phyloP scores from a whole-genome alignment of 345 rosid species.

The Viola odorata region DNA sequence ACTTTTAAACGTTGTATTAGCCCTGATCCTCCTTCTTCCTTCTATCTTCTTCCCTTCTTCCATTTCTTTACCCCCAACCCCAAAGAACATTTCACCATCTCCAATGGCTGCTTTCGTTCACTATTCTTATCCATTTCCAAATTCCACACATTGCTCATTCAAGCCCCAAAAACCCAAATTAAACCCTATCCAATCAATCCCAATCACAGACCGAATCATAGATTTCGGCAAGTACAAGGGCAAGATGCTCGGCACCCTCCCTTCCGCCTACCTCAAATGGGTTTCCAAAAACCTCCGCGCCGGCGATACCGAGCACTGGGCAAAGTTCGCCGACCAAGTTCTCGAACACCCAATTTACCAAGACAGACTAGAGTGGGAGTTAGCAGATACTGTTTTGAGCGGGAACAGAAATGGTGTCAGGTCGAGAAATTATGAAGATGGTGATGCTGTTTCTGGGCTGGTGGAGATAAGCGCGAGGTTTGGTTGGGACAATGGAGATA shows the following conservation, averaged over 20 bases:
- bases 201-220: slow-evolving; percentile 54
- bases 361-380: slow-evolving; percentile 81
- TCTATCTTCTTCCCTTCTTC: too few species aligned
- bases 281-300: slow-evolving; percentile 64
- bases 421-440: neutral
- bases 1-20: too few species aligned
- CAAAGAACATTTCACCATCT: too few species aligned
- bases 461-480: slow-evolving; percentile 69
- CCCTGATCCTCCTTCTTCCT: too few species aligned
- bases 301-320: slow-evolving; percentile 60
- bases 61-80: too few species aligned
- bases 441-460: slow-evolving; percentile 42
- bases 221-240: slow-evolving; percentile 82
- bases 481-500: slow-evolving; percentile 79
- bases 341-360: slow-evolving; percentile 57
- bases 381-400: slow-evolving; percentile 44
- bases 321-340: slow-evolving; percentile 65
- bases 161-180: slow-evolving; percentile 22
- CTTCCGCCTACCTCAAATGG: slow-evolving; percentile 74
- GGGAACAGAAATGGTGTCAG: slow-evolving; percentile 26
- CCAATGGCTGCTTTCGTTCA: too few species aligned
- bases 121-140: slow-evolving; percentile 11
- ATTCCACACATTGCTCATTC: slow-evolving; percentile 29
- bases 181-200: slow-evolving; percentile 13
- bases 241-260: slow-evolving; percentile 74